A percentile compares a stretch with the other conserved stretches of the same genome.
These are phyloP conservation scores for Irpex sp. DNA, from an alignment of 1,284 basidiomycete species.

Conservation along the genomic window DNA sequence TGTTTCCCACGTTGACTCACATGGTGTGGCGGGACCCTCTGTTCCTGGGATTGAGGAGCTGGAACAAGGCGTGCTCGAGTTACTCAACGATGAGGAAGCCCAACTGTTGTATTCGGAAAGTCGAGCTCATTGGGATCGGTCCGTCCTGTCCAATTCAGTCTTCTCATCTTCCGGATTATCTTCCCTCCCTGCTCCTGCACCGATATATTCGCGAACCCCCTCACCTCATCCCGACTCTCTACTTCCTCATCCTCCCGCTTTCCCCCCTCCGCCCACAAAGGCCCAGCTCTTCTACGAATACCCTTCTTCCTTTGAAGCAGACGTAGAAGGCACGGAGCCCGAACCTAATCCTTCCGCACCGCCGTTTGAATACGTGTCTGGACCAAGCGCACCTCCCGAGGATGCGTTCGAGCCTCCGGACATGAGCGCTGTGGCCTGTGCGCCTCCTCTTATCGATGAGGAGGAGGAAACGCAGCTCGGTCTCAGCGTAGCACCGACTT, in stretches of 20 bases:
- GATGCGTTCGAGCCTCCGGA: neutral
- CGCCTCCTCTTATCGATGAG: conserved; percentile 15
- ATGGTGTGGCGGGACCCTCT: conserved; percentile 18
- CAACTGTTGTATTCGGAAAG: neutral
- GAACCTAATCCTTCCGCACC: conserved; percentile 21
- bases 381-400: conserved; percentile 21
- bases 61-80: conserved; percentile 5
- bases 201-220: conserved; percentile 23
- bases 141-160: neutral
- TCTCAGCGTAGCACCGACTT: conserved; percentile 2
- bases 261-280: conserved; percentile 27
- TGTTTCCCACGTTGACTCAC: conserved; percentile 12
- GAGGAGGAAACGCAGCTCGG: conserved; percentile 11
- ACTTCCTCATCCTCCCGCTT: conserved; percentile 3
- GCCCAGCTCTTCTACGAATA: conserved; percentile 28
- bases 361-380: conserved; percentile 18
- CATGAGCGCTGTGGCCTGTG: conserved; percentile 5
- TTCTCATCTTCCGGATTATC: conserved; percentile 2
- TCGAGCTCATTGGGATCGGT: neutral
- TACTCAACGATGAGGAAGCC: neutral
- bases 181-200: conserved; percentile 13
- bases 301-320: conserved; percentile 27
- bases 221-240: conserved; percentile 15
- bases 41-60: conserved; percentile 27
- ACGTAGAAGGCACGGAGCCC: conserved; percentile 21